These are phyloP conservation scores for Irpex sp. DNA, from an alignment of 1,284 basidiomycete species.

Conservation along the genomic window DNA sequence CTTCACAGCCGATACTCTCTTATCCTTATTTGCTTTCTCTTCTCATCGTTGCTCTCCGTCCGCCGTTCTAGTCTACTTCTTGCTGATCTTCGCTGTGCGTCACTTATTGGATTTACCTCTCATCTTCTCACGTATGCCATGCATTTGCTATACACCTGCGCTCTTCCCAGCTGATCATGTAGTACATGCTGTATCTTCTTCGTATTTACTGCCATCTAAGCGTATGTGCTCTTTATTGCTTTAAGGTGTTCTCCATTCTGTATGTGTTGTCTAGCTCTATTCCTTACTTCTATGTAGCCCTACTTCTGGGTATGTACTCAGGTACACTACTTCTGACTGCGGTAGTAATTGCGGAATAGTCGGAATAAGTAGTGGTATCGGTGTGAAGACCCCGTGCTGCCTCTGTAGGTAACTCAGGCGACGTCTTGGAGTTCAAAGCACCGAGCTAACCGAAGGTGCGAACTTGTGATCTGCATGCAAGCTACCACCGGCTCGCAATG, in stretches of 20 bases:
- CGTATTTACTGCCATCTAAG: background rate
- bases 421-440: background rate
- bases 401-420: no score
- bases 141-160: background rate
- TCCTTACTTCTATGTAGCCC: background rate
- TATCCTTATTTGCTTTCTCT: background rate
- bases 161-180: background rate
- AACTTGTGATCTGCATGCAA: background rate
- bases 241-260: background rate
- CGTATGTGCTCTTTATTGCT: background rate
- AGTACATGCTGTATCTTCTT: background rate
- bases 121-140: background rate
- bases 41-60: background rate
- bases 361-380: background rate
- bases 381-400: background rate
- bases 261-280: background rate
- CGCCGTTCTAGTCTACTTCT: background rate
- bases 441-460: background rate
- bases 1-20: background rate
- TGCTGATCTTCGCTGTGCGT: background rate
- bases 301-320: no score
- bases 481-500: background rate
- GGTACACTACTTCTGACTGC: no score
- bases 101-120: background rate
- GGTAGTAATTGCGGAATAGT: no score